Percentiles rank a stretch among this genome's conserved stretches.
These are phyloP conservation scores for Prillingera fragicola DNA, from an alignment of 1,284 basidiomycete species.

Conservation along the genomic window DNA sequence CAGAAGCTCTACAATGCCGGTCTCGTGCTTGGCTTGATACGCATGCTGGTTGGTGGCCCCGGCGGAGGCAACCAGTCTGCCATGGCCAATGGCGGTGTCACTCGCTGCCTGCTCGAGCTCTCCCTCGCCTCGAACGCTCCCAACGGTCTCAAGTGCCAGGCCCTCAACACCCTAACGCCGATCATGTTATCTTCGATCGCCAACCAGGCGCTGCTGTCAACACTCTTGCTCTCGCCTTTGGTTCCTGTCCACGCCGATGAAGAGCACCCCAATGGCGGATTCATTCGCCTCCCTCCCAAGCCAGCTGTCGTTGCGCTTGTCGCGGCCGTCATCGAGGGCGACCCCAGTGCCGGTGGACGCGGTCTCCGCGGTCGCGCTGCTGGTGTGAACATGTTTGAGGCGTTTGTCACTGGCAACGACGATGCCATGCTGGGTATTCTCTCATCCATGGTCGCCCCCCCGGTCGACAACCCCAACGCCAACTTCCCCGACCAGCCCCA, in stretches of 20 bases:
- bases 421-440: constrained; percentile 48
- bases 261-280: constrained; percentile 47
- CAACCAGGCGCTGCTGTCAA: constrained; percentile 53
- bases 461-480: constrained; percentile 25
- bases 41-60: constrained; percentile 57
- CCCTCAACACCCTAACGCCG: constrained; percentile 71
- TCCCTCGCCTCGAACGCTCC: constrained; percentile 89
- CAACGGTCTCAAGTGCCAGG: constrained; percentile 73
- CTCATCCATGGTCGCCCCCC: constrained; percentile 33
- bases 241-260: constrained; percentile 47
- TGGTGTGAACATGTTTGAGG: constrained; percentile 51
- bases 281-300: constrained; percentile 43
- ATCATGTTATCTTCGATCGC: constrained; percentile 48
- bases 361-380: constrained; percentile 47
- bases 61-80: constrained; percentile 63
- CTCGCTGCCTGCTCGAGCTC: constrained; percentile 78
- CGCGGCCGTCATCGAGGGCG: constrained; percentile 39
- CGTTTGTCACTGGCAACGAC: constrained; percentile 46
- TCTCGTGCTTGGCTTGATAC: constrained; percentile 68
- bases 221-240: constrained; percentile 47
- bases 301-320: constrained; percentile 49
- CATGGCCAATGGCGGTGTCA: constrained; percentile 57
- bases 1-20: constrained; percentile 77
- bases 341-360: constrained; percentile 33
- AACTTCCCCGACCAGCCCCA: constrained; percentile 26